Percentiles rank a stretch among this genome's conserved stretches.
Evolutionary conservation across 108 stramenopile genomes (phyloP).

Genomic region (Cyclostephanos invisitatus): DNA sequence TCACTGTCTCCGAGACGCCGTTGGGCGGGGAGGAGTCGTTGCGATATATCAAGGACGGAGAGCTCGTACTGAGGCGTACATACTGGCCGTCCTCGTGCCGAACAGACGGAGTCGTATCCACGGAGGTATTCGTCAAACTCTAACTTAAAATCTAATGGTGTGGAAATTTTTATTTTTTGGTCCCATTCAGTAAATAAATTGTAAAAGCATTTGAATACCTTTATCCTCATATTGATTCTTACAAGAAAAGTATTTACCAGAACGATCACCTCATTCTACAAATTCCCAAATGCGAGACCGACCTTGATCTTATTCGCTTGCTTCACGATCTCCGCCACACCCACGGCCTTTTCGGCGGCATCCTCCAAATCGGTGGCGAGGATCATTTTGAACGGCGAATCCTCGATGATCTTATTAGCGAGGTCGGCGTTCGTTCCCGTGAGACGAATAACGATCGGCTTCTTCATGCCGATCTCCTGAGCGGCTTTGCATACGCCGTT

Average conservation of each 20-base stretch:
- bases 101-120: constrained; percentile 39
- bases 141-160: background rate
- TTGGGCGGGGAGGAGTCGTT: constrained; percentile 44
- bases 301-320: constrained; percentile 74
- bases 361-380: constrained; percentile 84
- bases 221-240: too few species aligned
- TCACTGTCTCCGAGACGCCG: constrained; percentile 35
- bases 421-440: constrained; percentile 80
- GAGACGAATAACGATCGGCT: constrained; percentile 81
- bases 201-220: too few species aligned
- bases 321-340: constrained; percentile 72
- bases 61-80: constrained; percentile 43
- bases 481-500: constrained; percentile 79
- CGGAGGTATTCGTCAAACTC: constrained; percentile 45
- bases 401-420: constrained; percentile 70
- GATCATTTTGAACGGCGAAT: constrained; percentile 69
- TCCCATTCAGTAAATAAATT: too few species aligned
- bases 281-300: constrained; percentile 71
- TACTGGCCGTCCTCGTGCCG: constrained; percentile 25
- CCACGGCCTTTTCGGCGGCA: constrained; percentile 88
- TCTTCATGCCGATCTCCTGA: constrained; percentile 66
- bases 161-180: background rate
- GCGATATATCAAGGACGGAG: constrained; percentile 47
- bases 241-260: too few species aligned
- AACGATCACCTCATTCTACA: constrained; percentile 24